Evolutionary conservation across 2,329 filamentous ascomycete genomes (phyloP), one percentile per base, ranked within the genome.

Genomic region (Bisporella sp.): DNA sequence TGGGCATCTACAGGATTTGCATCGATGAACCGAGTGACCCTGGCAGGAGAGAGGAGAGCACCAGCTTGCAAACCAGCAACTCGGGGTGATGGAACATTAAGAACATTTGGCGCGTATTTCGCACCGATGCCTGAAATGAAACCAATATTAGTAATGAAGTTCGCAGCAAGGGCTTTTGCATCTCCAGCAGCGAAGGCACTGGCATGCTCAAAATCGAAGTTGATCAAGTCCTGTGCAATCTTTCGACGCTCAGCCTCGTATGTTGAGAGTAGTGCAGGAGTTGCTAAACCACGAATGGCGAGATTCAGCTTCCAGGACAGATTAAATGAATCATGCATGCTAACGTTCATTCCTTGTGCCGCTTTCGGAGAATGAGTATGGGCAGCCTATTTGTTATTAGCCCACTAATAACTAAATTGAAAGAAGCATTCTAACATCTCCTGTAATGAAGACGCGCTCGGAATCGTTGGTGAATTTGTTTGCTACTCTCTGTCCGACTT

Each of bases 1-100:
- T 91, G 85, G 31, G 90, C 71, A 58, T 90, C 83, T 41, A 91
- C 80, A 0, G 86, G 86, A 59, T 90, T 91, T 4, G 85, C 82
- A 66, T 91, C 87, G 47, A 89, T 78, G 62, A 85, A 89, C 31
- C 87, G 77, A 0, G 84, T 86, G 13, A 84, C 85, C 66, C 81
- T 85, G 40, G 82, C 82, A 2, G 86, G 86, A 3, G 71, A 72
- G 7, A 78, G 66, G 1, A 80, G 62, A 5, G 63, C 59, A 1
- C 71, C 71, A 0, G 71, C 66, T 30, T 60, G 66, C 0, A 77
- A 60, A 33, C 59, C 56, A 7, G 67, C 64, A 66, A 68, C 76
- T 74, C 54, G 75, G 67, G 61, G 50, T n/a, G 51, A 49, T 75
- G 71, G 74, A 3, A 81, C 63, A 58, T 86, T 89, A 60, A 85